Conservation (phyloP, 2,329 filamentous ascomycete species). For the Sordariomycetes sp. region DNA sequence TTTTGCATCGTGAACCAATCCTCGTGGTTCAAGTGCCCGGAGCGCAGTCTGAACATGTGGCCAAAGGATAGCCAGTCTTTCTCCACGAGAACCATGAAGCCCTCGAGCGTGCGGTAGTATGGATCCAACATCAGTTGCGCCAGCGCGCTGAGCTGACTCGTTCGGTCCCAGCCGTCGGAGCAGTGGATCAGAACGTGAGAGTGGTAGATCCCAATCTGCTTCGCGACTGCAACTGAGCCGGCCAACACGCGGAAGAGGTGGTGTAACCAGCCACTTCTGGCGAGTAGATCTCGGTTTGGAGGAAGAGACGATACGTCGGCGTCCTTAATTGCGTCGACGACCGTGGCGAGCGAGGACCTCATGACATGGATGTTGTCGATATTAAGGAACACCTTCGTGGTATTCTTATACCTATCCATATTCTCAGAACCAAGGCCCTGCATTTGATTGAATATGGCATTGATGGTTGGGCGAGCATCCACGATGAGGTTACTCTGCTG, state of each 20-base stretch:
- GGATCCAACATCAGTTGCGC: conserved; percentile 91
- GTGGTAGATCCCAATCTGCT: conserved; percentile 82
- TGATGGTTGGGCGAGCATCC: conserved; percentile 87
- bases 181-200: conserved; percentile 96
- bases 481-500: conserved; percentile 93
- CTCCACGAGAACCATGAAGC: conserved; percentile 88
- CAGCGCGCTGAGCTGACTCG: conserved; percentile 84
- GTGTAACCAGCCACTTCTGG: conserved; percentile 81
- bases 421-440: conserved; percentile 92
- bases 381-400: conserved; percentile 81
- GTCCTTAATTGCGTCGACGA: conserved; percentile 83
- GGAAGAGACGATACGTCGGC: conserved; percentile 77
- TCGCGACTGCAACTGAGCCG: conserved; percentile 73
- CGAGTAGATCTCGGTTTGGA: conserved; percentile 70
- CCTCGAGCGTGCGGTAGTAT: conserved; percentile 87
- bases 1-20: conserved; percentile 90
- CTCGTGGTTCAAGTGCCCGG: conserved; percentile 76
- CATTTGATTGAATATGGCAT: conserved; percentile 89
- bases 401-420: conserved; percentile 93
- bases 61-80: conserved; percentile 98
- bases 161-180: conserved; percentile 97
- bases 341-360: conserved; percentile 78
- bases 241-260: conserved; percentile 80
- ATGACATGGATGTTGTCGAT: conserved; percentile 99
- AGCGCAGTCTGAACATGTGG: conserved; percentile 93